Conservation (phyloP, 495 filamentous ascomycete species). For the Hypoxylon trugodes region DNA sequence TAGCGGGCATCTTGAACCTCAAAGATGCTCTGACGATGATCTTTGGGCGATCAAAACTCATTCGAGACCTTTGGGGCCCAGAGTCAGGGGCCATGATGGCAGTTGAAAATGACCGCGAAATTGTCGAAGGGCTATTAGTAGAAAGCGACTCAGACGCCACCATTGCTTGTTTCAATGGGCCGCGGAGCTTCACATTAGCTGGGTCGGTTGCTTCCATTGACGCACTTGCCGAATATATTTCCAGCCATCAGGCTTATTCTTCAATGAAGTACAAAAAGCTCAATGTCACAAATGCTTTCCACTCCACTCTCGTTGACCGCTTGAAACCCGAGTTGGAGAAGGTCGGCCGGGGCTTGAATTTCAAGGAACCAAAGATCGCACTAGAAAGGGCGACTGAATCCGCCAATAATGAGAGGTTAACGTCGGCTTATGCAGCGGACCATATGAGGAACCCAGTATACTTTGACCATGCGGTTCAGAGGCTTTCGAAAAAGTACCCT, state of each 20-base stretch:
- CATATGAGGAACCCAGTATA: conserved; percentile 62
- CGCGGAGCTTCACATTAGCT: conserved; percentile 55
- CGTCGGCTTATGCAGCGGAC: conserved; percentile 43
- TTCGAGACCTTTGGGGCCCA: conserved; percentile 47
- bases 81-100: conserved; percentile 59
- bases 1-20: conserved; percentile 50
- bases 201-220: conserved; percentile 50
- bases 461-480: conserved; percentile 58
- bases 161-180: conserved; percentile 65
- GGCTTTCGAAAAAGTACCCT: conserved; percentile 48
- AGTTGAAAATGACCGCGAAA: conserved; percentile 47
- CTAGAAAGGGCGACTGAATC: conserved; percentile 34
- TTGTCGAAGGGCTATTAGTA: conserved; percentile 34
- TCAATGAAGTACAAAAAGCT: conserved; percentile 43
- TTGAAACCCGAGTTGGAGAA: conserved; percentile 45
- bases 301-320: conserved; percentile 56
- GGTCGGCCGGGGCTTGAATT: conserved; percentile 37
- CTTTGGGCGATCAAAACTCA: conserved; percentile 48
- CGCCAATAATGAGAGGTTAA: conserved; percentile 10
- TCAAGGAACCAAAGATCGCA: conserved; percentile 30
- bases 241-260: too few species aligned
- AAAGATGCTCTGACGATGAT: conserved; percentile 53
- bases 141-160: conserved; percentile 29
- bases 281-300: conserved; percentile 61
- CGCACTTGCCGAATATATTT: not conserved